Percentiles rank a stretch among this genome's conserved stretches.
Evolutionary conservation across 768 basidiomycete species (phyloP).

Genomic region (Suillus subluteus): DNA sequence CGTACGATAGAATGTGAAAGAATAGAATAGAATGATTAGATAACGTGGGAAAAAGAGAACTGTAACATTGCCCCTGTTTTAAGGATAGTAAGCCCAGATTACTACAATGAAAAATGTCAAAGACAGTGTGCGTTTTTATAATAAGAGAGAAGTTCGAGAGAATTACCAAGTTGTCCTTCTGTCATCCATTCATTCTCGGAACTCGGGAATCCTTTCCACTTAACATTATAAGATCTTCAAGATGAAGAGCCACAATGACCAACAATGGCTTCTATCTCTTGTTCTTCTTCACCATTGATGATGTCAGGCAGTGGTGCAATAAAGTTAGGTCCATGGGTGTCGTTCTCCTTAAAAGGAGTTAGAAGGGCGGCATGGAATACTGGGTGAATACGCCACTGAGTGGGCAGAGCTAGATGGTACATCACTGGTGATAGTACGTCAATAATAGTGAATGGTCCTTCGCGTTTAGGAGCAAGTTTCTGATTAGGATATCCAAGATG

Average conservation of each 20-base stretch:
- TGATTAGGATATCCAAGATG: background rate
- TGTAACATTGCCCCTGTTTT: too few species aligned
- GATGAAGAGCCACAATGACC: background rate
- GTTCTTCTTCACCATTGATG: background rate
- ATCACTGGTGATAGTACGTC: background rate
- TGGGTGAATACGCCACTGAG: conserved; percentile 7
- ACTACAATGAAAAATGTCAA: too few species aligned
- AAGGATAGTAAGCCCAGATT: too few species aligned
- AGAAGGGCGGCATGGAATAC: conserved; percentile 4
- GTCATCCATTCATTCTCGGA: background rate
- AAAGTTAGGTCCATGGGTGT: background rate
- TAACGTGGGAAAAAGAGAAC: too few species aligned
- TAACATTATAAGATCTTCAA: background rate
- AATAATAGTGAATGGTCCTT: conserved; percentile 8
- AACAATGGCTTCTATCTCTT: background rate
- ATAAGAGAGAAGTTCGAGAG: background rate
- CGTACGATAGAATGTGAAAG: too few species aligned
- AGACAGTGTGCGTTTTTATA: too few species aligned
- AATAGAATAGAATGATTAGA: too few species aligned
- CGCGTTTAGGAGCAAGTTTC: conserved; percentile 2
- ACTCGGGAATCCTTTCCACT: background rate
- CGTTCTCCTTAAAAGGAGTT: background rate
- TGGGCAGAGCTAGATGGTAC: background rate
- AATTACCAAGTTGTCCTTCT: background rate
- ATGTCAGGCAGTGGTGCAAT: background rate